phyloP scores from a whole-genome alignment of 140 eudicot genomes.

The Flaveria floridana region DNA sequence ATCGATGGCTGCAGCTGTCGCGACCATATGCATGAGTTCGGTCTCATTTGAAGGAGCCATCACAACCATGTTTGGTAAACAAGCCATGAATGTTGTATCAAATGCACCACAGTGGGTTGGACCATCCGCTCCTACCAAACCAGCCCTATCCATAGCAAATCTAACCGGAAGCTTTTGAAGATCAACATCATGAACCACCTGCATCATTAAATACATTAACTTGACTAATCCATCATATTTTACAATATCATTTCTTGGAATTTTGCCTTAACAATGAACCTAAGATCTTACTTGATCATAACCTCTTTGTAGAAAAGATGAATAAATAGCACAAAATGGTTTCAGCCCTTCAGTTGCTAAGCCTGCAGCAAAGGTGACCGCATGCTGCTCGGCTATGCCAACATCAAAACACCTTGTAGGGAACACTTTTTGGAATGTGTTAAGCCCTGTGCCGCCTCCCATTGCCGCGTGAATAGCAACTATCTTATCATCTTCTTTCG shows the following conservation, averaged over 20 bases:
- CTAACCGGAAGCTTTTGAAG: conserved; percentile 78
- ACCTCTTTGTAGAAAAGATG: conserved; percentile 78
- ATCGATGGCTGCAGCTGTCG: conserved; percentile 75
- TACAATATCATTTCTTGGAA: background rate
- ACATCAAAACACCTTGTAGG: conserved; percentile 69
- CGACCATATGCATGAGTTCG: conserved; percentile 77
- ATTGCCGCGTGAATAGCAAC: conserved; percentile 86
- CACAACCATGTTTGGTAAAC: conserved; percentile 82
- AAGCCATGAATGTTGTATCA: conserved; percentile 75
- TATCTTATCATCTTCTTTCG: conserved; percentile 53
- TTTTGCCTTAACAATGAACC: background rate
- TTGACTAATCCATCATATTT: background rate
- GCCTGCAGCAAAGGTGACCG: conserved; percentile 84
- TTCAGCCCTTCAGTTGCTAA: conserved; percentile 77
- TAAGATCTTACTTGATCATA: conserved; percentile 63
- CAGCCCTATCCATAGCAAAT: conserved; percentile 78
- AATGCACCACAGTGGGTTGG: conserved; percentile 89
- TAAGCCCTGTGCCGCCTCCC: conserved; percentile 92
- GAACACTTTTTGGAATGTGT: conserved; percentile 54
- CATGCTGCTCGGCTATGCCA: conserved; percentile 85
- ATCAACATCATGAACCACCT: conserved; percentile 88
- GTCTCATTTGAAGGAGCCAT: conserved; percentile 81
- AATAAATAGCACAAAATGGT: conserved; percentile 82
- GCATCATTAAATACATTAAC: background rate
- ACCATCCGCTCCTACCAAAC: conserved; percentile 83